Evolutionary conservation across 495 filamentous ascomycete species (phyloP).

Genomic region (Hypoxylon lienhwacheense): DNA sequence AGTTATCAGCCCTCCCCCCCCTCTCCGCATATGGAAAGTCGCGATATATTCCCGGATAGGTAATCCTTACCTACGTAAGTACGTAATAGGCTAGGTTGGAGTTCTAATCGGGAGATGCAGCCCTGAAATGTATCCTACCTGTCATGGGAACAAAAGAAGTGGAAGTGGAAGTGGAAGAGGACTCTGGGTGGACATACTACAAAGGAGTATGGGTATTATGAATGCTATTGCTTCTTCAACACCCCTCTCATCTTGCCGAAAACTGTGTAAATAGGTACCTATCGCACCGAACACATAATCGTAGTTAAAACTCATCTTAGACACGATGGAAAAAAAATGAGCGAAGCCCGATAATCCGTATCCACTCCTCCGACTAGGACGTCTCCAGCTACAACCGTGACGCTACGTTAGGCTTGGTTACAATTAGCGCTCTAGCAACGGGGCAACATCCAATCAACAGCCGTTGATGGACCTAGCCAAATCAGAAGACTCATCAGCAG

Average conservation of each 20-base stretch:
- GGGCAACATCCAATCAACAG: conserved; percentile 24
- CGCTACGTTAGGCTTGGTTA: conserved; percentile 25
- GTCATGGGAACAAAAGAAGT: neutral
- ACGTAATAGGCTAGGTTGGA: conserved; percentile 29
- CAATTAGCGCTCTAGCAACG: conserved; percentile 29
- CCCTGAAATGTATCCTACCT: conserved; percentile 12
- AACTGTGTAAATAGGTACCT: neutral
- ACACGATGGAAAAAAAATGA: conserved; percentile 4
- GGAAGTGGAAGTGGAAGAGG: neutral
- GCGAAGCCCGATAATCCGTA: conserved; percentile 10
- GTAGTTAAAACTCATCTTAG: conserved; percentile 3
- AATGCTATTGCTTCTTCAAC: conserved; percentile 9
- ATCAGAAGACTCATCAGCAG: conserved; percentile 25
- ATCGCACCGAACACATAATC: no score
- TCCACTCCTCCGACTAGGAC: conserved; percentile 23
- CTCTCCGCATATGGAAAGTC: conserved; percentile 22
- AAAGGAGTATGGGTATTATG: conserved; percentile 9
- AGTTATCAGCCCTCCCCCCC: conserved; percentile 9
- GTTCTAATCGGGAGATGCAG: conserved; percentile 19
- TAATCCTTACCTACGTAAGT: conserved; percentile 13
- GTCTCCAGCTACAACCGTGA: conserved; percentile 10
- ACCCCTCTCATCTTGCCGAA: conserved; percentile 5
- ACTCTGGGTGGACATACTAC: conserved; percentile 9
- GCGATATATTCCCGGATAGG: conserved; percentile 19
- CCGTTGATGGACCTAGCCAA: conserved; percentile 6